Base-by-base conservation (phyloP, 2,329 filamentous ascomycete species). In the Fusarium sp. region DNA sequence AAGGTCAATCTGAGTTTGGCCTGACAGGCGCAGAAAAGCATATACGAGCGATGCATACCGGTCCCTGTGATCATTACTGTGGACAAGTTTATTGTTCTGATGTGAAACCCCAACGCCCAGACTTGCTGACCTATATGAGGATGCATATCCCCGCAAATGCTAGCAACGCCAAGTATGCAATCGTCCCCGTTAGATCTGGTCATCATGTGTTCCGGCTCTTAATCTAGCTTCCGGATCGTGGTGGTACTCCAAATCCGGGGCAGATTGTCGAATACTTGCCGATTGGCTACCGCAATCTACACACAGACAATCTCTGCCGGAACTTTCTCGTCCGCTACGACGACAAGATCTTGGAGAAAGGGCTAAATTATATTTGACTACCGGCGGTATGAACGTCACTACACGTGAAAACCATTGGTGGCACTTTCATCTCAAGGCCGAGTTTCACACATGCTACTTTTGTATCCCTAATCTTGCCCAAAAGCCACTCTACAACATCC, bases 401-500 rank as follows among this genome's bases (percentile, higher is more conserved):
- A 7, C 2, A n/a, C 29, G 4, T 33, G 2, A 29, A 11, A 16
- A 19, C 16, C 5, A 8, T 33, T 18, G 6, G 16, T 12, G 5
- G 4, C 6, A 33, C 16, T 23, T 8, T 7, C 16, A 33, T 49
- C 11, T 49, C 4, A 49, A 33, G 11, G 29, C 7, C n/a, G 8
- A 19, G 3, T 23, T 10, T 10, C 16, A 23, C 11, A n/a, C 16
- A 31, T 23, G 5, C 27, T 18, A 12, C 21, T 12, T 6, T 16
- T 5, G 29, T n/a, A 4, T 8, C 14, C 5, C 10, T n/a, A 15
- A 6, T 16, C 19, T 18, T n/a, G 4, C 4, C 19, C 3, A 6
- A 16, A n/a, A 19, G 8, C 1, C 10, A n/a, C 10, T 14, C 4
- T 6, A 21, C 7, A 11, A 16, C 10, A n/a, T 14, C 7, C 3